Conservation (phyloP, 306 rosid species). For the Ceratonia siliqua region DNA sequence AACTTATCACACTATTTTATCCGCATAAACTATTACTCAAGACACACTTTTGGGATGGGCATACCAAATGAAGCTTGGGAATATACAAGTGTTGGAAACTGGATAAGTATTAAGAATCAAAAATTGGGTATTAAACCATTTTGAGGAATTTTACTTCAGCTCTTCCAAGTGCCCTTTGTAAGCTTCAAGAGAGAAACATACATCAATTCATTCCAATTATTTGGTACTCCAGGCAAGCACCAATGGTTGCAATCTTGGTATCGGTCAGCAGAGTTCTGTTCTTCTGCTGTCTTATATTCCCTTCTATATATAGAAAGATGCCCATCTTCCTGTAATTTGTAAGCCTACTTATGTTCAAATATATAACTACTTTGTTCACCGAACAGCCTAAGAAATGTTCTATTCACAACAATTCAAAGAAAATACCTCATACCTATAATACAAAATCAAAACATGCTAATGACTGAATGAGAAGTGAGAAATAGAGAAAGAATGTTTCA, state of each 20-base stretch:
- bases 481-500: too few species aligned
- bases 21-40: conserved; percentile 28
- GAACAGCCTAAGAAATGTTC: too few species aligned
- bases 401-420: too few species aligned
- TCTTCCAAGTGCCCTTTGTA: conserved; percentile 47
- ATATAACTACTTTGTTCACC: too few species aligned
- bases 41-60: conserved; percentile 2
- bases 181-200: conserved; percentile 46
- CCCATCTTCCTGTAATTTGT: conserved; percentile 87
- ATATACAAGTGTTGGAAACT: conserved; percentile 25
- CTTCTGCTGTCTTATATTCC: conserved; percentile 48
- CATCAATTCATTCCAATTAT: conserved; percentile 55
- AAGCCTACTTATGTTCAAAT: conserved; percentile 81
- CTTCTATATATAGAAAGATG: conserved; percentile 82
- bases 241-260: conserved; percentile 73
- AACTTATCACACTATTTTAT: neutral
- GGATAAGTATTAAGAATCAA: neutral
- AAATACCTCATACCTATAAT: too few species aligned
- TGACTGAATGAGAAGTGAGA: too few species aligned
- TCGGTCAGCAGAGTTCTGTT: conserved; percentile 31
- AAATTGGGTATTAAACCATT: neutral
- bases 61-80: neutral
- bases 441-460: too few species aligned
- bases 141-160: conserved; percentile 16
- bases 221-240: conserved; percentile 74